Conservation (phyloP, 2,329 filamentous ascomycete genomes). For the Tolypocladium sp. region DNA sequence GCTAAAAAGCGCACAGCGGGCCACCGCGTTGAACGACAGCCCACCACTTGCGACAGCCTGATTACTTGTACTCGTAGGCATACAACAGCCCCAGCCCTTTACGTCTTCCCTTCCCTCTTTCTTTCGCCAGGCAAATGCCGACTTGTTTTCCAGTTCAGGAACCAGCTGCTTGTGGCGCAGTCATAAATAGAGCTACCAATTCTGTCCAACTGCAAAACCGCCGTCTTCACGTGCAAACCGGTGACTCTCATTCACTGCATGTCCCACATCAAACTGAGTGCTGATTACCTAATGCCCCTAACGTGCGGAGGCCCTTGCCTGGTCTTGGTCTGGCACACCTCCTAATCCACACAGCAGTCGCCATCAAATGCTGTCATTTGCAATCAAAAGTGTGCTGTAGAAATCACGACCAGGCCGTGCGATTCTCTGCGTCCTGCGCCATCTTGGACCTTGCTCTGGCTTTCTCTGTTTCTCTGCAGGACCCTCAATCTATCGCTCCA, state of each 20-base stretch:
- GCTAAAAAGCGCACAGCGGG: background rate
- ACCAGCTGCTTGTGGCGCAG: background rate
- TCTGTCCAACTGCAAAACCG: background rate
- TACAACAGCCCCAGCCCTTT: background rate
- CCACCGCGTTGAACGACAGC: background rate
- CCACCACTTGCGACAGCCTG: background rate
- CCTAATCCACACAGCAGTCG: constrained; percentile 18
- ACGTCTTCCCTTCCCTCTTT: background rate
- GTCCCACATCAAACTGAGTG: background rate
- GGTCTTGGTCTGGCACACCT: constrained; percentile 10
- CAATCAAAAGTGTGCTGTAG: constrained; percentile 8
- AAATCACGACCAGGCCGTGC: background rate
- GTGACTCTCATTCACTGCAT: background rate
- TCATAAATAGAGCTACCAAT: no score
- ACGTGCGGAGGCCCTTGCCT: constrained; percentile 11
- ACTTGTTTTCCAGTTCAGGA: background rate
- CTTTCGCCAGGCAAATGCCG: background rate
- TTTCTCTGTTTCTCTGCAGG: background rate
- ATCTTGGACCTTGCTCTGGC: background rate
- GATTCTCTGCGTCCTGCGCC: background rate
- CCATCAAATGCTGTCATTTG: constrained; percentile 20
- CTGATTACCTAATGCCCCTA: constrained; percentile 14
- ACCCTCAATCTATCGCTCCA: background rate
- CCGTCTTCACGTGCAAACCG: background rate
- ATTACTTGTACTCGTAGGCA: background rate